These are phyloP conservation scores for Wickerhamomyces mucosus DNA, from an alignment of 805 yeast species.

Conservation along the genomic window DNA sequence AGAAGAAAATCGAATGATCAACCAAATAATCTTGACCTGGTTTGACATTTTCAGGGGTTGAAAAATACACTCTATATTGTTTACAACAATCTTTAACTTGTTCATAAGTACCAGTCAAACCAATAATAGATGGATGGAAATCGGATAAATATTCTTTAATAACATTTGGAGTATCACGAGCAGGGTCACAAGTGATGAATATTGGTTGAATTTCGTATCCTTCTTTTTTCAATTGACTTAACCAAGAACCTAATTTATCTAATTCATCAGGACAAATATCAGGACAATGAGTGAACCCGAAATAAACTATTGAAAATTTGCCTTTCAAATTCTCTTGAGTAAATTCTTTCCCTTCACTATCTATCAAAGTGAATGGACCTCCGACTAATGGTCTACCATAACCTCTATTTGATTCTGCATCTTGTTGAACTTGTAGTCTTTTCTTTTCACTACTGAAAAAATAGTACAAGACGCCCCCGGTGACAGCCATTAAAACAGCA, in stretches of 20 bases:
- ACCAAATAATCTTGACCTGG: slow-evolving; percentile 96
- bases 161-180: slow-evolving; percentile 83
- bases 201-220: slow-evolving; percentile 68
- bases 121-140: slow-evolving; percentile 83
- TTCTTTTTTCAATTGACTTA: slow-evolving; percentile 48
- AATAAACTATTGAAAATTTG: slow-evolving; percentile 78
- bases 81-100: slow-evolving; percentile 80
- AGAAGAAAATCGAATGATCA: slow-evolving; percentile 95
- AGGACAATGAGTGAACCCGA: slow-evolving; percentile 97
- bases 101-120: slow-evolving; percentile 87
- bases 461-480: slow-evolving; percentile 65
- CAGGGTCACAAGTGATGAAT: slow-evolving; percentile 95
- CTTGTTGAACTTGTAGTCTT: slow-evolving; percentile 61
- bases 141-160: slow-evolving; percentile 75
- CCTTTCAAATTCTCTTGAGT: slow-evolving; percentile 72
- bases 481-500: slow-evolving; percentile 49
- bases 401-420: slow-evolving; percentile 79
- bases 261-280: slow-evolving; percentile 98
- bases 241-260: slow-evolving; percentile 73
- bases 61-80: slow-evolving; percentile 86
- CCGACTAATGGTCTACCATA: slow-evolving; percentile 91
- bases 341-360: slow-evolving; percentile 61
- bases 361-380: slow-evolving; percentile 72
- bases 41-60: slow-evolving; percentile 91
- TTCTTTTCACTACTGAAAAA: slow-evolving; percentile 71